Percentiles rank a stretch among this genome's conserved stretches.
These are phyloP conservation scores for Cajanus cajan DNA, from an alignment of 306 rosid genomes.

Conservation along the genomic window DNA sequence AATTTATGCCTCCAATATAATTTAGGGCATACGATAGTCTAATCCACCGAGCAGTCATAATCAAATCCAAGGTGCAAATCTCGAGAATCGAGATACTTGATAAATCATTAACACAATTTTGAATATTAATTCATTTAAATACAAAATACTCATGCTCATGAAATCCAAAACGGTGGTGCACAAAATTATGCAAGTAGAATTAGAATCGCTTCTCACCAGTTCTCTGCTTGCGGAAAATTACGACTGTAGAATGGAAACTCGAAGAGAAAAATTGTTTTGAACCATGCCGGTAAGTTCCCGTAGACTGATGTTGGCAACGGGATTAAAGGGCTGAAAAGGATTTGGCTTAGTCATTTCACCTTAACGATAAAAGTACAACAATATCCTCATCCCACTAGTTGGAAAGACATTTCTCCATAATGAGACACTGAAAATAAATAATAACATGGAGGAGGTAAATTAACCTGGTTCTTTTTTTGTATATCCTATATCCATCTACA, in stretches of 20 bases:
- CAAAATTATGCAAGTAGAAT: slow-evolving; percentile 13
- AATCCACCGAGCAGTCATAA: slow-evolving; percentile 20
- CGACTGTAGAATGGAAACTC: slow-evolving; percentile 85
- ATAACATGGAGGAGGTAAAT: slow-evolving; percentile 20
- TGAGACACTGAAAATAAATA: slow-evolving; percentile 1
- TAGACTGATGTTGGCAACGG: slow-evolving; percentile 66
- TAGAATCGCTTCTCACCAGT: slow-evolving; percentile 62
- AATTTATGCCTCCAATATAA: background rate
- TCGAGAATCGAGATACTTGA: background rate
- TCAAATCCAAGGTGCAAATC: slow-evolving; percentile 10
- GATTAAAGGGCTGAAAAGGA: slow-evolving; percentile 76
- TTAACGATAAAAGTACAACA: background rate
- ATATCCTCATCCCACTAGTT: background rate
- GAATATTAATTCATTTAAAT: slow-evolving; percentile 16
- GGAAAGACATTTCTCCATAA: slow-evolving; percentile 17
- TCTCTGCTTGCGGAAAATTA: slow-evolving; percentile 50
- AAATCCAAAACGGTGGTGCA: slow-evolving; percentile 11
- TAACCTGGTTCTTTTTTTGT: slow-evolving; percentile 81
- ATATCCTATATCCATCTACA: slow-evolving; percentile 56
- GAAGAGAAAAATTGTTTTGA: slow-evolving; percentile 65
- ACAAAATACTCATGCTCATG: slow-evolving; percentile 9
- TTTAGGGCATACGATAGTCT: background rate
- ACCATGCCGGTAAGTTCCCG: slow-evolving; percentile 80
- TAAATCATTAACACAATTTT: background rate
- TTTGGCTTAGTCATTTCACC: slow-evolving; percentile 34